These are phyloP conservation scores for Aspergillus ibericus DNA, from an alignment of 2,329 filamentous ascomycete species.

Conservation along the genomic window DNA sequence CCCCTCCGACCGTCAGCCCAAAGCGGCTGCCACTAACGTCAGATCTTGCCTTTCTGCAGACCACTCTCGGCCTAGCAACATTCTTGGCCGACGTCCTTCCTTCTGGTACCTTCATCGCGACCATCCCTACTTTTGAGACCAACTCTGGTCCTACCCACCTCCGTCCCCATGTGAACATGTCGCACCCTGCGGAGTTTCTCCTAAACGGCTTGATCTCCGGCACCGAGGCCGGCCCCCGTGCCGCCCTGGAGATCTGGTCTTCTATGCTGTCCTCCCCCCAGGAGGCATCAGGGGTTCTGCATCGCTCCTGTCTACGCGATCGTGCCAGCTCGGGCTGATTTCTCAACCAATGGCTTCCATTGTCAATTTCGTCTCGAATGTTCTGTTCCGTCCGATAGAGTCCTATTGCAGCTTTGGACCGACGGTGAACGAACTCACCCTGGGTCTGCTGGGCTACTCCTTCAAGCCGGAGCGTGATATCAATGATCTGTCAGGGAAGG, in stretches of 20 bases:
- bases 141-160: background rate
- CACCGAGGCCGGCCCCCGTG: background rate
- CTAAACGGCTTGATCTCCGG: background rate
- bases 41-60: background rate
- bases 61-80: background rate
- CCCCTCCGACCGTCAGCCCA: background rate
- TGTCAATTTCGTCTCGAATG: conserved; percentile 20
- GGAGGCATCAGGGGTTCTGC: background rate
- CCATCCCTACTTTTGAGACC: background rate
- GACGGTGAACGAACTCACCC: conserved; percentile 36
- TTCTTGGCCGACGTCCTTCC: background rate
- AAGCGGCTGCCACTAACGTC: background rate
- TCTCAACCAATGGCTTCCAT: conserved; percentile 14
- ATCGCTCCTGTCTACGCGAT: background rate
- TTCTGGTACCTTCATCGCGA: background rate
- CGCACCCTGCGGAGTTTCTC: background rate
- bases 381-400: conserved; percentile 33
- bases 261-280: background rate
- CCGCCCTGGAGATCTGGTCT: background rate
- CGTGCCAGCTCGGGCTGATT: background rate
- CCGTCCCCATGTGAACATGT: background rate
- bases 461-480: conserved; percentile 50
- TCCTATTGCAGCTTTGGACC: conserved; percentile 33
- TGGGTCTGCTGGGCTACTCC: conserved; percentile 33
- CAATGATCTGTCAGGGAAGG: conserved; percentile 48